Evolutionary conservation across 257 asterid genomes (phyloP).

Genomic region (Capsicum chinense): DNA sequence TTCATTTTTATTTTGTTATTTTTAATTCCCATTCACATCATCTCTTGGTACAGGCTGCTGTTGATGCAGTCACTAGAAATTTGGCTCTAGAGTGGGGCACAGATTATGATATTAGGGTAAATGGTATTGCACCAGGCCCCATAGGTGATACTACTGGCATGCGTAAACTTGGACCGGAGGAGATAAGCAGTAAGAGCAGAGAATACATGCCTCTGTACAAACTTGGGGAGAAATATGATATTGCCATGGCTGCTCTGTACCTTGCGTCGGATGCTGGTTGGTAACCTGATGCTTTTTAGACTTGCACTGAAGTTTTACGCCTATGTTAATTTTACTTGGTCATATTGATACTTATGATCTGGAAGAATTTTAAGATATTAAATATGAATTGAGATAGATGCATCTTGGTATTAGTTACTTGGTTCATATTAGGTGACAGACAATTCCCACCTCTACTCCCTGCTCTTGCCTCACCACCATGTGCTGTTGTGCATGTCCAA

Average conservation of each 20-base stretch:
- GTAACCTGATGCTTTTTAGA: constrained; percentile 34
- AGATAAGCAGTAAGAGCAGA: constrained; percentile 47
- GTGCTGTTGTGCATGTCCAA: constrained; percentile 1
- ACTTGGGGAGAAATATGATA: constrained; percentile 91
- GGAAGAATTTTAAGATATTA: neutral
- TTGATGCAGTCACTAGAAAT: constrained; percentile 80
- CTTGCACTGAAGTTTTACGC: neutral
- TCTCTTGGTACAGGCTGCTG: constrained; percentile 63
- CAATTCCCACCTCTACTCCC: neutral
- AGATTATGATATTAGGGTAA: constrained; percentile 79
- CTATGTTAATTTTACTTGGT: neutral
- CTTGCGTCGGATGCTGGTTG: constrained; percentile 87
- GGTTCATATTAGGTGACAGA: neutral
- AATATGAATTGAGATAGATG: constrained; percentile 20
- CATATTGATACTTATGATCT: neutral
- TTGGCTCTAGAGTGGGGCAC: constrained; percentile 95
- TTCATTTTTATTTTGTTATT: constrained; percentile 9
- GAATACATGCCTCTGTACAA: constrained; percentile 62
- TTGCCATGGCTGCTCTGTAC: constrained; percentile 90
- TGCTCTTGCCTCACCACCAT: neutral
- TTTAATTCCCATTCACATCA: constrained; percentile 5
- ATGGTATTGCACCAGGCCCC: constrained; percentile 93
- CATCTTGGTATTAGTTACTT: neutral
- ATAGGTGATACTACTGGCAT: constrained; percentile 76
- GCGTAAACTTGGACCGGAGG: constrained; percentile 73